These are phyloP conservation scores for Penicillium salamii DNA, from an alignment of 495 filamentous ascomycete genomes.

Conservation along the genomic window DNA sequence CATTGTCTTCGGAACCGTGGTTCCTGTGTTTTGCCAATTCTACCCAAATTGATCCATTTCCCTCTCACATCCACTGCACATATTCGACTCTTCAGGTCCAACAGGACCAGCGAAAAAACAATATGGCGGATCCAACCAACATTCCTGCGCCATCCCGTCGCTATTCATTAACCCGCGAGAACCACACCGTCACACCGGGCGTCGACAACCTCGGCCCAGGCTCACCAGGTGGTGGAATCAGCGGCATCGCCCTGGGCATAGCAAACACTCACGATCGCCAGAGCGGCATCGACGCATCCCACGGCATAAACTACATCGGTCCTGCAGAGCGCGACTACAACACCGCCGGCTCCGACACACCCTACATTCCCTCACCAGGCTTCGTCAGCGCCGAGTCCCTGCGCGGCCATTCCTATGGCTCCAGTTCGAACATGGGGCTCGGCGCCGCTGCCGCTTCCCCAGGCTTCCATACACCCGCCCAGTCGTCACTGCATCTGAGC, in stretches of 20 bases:
- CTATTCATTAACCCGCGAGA: conserved; percentile 22
- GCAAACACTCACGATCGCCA: conserved; percentile 70
- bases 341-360: conserved; percentile 43
- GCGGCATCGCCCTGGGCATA: conserved; percentile 70
- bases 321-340: conserved; percentile 46
- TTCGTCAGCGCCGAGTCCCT: conserved; percentile 27
- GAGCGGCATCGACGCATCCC: conserved; percentile 68
- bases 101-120: no score
- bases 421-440: conserved; percentile 37
- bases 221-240: conserved; percentile 73
- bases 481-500: conserved; percentile 29
- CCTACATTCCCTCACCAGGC: conserved; percentile 38
- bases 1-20: conserved; percentile 21
- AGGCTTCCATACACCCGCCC: conserved; percentile 35
- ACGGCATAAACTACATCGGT: conserved; percentile 40
- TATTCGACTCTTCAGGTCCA: no score
- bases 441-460: conserved; percentile 35
- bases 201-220: conserved; percentile 70
- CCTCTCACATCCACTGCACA: not conserved
- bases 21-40: conserved; percentile 8
- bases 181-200: conserved; percentile 64
- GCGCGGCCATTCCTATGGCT: conserved; percentile 37
- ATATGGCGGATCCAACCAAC: conserved; percentile 2
- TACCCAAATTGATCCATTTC: no score
- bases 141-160: conserved; percentile 17